Percentiles rank a stretch among this genome's conserved stretches.
Conservation (phyloP, 1,139 yeast genomes). For the Dujonia santamariae region DNA sequence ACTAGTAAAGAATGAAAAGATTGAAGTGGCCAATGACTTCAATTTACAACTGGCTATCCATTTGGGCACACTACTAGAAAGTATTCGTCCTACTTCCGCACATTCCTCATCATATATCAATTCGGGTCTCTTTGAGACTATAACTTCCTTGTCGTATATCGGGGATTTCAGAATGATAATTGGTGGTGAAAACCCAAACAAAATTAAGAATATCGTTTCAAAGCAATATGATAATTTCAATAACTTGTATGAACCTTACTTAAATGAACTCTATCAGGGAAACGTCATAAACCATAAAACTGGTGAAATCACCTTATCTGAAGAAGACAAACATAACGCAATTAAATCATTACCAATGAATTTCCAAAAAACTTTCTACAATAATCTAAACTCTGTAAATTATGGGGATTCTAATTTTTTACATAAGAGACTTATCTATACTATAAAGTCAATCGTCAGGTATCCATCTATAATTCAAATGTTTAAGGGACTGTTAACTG, state of each 20-base stretch:
- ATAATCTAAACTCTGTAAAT: neutral
- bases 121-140: conserved; percentile 48
- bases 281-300: conserved; percentile 11
- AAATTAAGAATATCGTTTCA: conserved; percentile 77
- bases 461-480: conserved; percentile 74
- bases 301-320: neutral
- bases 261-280: conserved; percentile 23
- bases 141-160: conserved; percentile 77
- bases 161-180: conserved; percentile 88
- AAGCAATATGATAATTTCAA: conserved; percentile 73
- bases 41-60: conserved; percentile 79
- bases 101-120: neutral
- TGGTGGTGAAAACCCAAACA: conserved; percentile 91
- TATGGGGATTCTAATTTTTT: conserved; percentile 16
- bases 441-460: conserved; percentile 60
- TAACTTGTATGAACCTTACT: conserved; percentile 65
- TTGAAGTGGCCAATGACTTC: conserved; percentile 66
- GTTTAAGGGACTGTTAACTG: conserved; percentile 79
- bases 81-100: conserved; percentile 6
- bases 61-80: conserved; percentile 27
- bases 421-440: conserved; percentile 33
- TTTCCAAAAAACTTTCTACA: conserved; percentile 36
- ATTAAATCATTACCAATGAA: conserved; percentile 13
- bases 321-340: conserved; percentile 10
- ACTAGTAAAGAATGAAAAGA: conserved; percentile 50